Conservation (phyloP, 1,284 basidiomycete genomes). For the Cutaneotrichosporon curvatum region DNA sequence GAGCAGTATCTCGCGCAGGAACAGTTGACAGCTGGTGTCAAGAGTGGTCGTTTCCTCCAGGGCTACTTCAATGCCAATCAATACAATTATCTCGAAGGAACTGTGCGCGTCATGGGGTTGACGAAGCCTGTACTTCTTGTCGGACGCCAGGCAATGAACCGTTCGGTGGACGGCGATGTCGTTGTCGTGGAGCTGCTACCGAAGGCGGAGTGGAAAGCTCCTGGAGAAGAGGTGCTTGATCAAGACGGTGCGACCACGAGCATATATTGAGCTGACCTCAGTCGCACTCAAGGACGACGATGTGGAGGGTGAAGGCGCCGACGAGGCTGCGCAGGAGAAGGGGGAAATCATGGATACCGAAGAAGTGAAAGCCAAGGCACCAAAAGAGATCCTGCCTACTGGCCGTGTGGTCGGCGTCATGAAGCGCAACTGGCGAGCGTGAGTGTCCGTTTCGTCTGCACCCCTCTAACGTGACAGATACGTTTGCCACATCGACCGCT, state of each 20-base stretch:
- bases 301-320: constrained; percentile 77
- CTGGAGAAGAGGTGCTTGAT: constrained; percentile 87
- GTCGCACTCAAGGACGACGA: constrained; percentile 84
- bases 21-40: constrained; percentile 72
- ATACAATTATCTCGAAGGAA: constrained; percentile 94
- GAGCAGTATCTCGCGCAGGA: constrained; percentile 72
- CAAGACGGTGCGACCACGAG: constrained; percentile 59
- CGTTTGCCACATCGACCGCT: constrained; percentile 90
- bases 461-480: constrained; percentile 56
- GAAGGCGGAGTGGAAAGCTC: constrained; percentile 85
- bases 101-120: constrained; percentile 66
- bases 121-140: constrained; percentile 75
- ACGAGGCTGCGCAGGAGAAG: constrained; percentile 43
- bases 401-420: constrained; percentile 86
- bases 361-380: constrained; percentile 43
- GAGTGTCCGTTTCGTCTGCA: constrained; percentile 33
- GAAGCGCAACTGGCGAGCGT: constrained; percentile 93
- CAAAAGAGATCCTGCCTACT: constrained; percentile 62
- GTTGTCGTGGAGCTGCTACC: constrained; percentile 86
- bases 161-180: constrained; percentile 86
- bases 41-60: constrained; percentile 74
- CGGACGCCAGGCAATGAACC: constrained; percentile 90
- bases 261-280: constrained; percentile 33
- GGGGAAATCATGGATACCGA: constrained; percentile 37
- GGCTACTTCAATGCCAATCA: constrained; percentile 93